Conservation (phyloP, 2,329 filamentous ascomycete genomes). For the Microdochium paspali region DNA sequence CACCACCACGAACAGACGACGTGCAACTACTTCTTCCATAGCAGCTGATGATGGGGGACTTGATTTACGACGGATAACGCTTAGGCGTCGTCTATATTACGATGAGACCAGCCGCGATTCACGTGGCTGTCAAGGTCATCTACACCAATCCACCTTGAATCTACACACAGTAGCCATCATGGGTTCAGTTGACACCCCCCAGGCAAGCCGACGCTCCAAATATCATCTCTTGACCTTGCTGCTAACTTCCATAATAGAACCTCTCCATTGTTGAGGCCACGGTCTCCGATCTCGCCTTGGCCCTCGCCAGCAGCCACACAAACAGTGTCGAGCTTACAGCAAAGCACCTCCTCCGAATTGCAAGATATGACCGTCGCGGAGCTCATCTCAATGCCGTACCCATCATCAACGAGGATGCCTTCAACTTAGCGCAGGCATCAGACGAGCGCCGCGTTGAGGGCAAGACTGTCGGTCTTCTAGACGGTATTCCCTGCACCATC, state of each 20-base stretch:
- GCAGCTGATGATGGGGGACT: no score
- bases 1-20: no score
- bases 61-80: no score
- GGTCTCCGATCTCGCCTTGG: neutral
- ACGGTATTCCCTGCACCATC: conserved; percentile 47
- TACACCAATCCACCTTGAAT: no score
- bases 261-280: neutral
- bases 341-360: conserved; percentile 36
- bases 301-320: neutral
- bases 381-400: conserved; percentile 35
- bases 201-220: no score
- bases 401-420: conserved; percentile 32
- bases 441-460: conserved; percentile 31
- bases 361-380: conserved; percentile 31
- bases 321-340: conserved; percentile 32
- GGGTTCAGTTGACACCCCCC: no score
- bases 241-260: neutral
- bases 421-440: conserved; percentile 35
- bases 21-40: no score
- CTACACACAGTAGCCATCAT: no score
- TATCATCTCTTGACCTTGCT: no score
- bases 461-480: conserved; percentile 26
- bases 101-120: no score
- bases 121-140: no score
- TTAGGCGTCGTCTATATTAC: no score